Percentiles rank a stretch among this genome's conserved stretches.
Evolutionary conservation across 352 stramenopile species (phyloP).

Genomic region (Discostella stelligera): DNA sequence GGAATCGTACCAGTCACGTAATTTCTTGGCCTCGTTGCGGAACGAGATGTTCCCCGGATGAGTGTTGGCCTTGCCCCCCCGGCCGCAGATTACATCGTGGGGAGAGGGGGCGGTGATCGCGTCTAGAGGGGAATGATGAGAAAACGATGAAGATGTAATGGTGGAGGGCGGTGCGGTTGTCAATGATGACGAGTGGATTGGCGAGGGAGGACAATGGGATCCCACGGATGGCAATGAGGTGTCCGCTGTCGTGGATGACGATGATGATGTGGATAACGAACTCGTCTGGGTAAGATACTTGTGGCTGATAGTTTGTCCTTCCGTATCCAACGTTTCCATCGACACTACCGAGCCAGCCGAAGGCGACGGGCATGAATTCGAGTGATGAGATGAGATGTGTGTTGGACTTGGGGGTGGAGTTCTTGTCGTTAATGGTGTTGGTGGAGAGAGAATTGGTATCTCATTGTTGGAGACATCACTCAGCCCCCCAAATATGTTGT

Average conservation of each 20-base stretch:
- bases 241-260: not conserved
- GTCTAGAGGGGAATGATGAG: not conserved
- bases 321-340: not conserved
- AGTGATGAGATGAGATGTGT: too few species aligned
- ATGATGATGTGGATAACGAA: not conserved
- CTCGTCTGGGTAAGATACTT: not conserved
- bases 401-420: too few species aligned
- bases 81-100: slow-evolving; percentile 43
- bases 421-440: too few species aligned
- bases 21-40: slow-evolving; percentile 52
- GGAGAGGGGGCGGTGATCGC: not conserved
- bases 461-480: slow-evolving; percentile 30
- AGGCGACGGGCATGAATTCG: too few species aligned
- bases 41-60: slow-evolving; percentile 50
- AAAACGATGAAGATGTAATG: not conserved
- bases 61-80: slow-evolving; percentile 42
- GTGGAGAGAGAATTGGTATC: slow-evolving; percentile 26
- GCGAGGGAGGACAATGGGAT: not conserved
- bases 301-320: not conserved
- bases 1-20: slow-evolving; percentile 71
- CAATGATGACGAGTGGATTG: slow-evolving; percentile 7
- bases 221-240: not conserved
- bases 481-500: slow-evolving; percentile 41
- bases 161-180: not conserved
- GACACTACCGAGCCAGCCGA: too few species aligned